These are phyloP conservation scores for Arthonia radiata DNA, from an alignment of 495 filamentous ascomycete genomes.

Conservation along the genomic window DNA sequence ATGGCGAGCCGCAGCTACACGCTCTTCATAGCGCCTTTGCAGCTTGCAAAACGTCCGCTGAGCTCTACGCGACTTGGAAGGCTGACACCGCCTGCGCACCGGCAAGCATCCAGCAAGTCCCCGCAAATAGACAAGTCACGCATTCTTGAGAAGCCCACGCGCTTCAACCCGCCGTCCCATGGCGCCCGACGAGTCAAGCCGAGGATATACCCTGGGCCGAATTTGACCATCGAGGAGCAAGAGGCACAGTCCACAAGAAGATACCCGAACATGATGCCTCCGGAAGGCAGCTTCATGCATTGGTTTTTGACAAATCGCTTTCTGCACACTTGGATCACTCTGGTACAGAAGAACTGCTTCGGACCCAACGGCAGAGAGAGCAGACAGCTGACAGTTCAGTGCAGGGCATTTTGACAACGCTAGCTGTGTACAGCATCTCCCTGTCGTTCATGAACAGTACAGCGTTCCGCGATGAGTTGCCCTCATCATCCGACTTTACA, in stretches of 20 bases:
- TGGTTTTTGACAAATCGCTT: constrained; percentile 46
- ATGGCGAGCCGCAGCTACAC: too few species aligned
- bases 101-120: too few species aligned
- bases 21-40: too few species aligned
- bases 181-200: constrained; percentile 24
- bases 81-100: too few species aligned
- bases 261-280: constrained; percentile 65
- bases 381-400: not conserved
- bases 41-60: too few species aligned
- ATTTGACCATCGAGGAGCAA: constrained; percentile 29
- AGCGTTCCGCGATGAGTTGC: constrained; percentile 47
- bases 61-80: too few species aligned
- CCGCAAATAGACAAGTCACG: constrained; percentile 25
- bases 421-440: constrained; percentile 41
- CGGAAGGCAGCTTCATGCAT: constrained; percentile 45
- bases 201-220: constrained; percentile 39
- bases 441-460: constrained; percentile 45
- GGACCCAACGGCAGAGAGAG: too few species aligned
- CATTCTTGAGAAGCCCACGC: constrained; percentile 52
- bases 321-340: constrained; percentile 54
- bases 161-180: constrained; percentile 72
- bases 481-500: constrained; percentile 30
- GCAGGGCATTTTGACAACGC: constrained; percentile 38
- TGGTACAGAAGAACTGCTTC: too few species aligned
- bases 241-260: constrained; percentile 33